Evolutionary conservation across 1,139 yeast species (phyloP), one percentile per base, ranked within the genome.

Genomic region (Petasospora fabianii): DNA sequence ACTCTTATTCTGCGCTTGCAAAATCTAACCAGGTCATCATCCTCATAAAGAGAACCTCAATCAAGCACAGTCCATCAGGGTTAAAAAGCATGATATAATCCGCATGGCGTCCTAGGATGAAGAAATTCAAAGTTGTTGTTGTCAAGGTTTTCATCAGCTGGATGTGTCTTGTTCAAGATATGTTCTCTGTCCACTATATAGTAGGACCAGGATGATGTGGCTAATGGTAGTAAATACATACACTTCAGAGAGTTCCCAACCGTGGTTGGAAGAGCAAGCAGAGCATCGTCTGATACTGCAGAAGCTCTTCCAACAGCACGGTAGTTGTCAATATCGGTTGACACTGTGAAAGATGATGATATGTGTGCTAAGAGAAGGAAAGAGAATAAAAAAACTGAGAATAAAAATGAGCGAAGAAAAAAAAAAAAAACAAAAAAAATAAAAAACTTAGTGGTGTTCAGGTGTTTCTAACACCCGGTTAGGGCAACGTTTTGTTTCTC

Each of bases 111-210:
- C 44, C 58, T 65, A 67, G 65, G 69, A 58, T 64, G 69, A 65
- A 65, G 69, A 65, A 65, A 65, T 65, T 64, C 69, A 63, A 53
- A 41, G 48, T 64, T 64, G 68, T 64, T 65, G 68, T 64, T 64
- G 64, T 62, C 58, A 54, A 42, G 57, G 51, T 55, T 62, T 53
- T 65, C 68, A 65, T 65, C 69, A 64, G 44, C 24, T 30, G 27
- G 32, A 36, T 20, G 6, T 15, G 27, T 29, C 31, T 22, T 34
- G 19, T 32, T 17, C 13, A 13, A 29, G 22, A 4, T 30, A 11
- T 21, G 10, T n/a, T n/a, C n/a, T n/a, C n/a, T n/a, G n/a, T n/a
- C n/a, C n/a, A n/a, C n/a, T n/a, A n/a, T n/a, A n/a, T n/a, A n/a
- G n/a, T n/a, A n/a, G 13, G 8, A 14, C 21, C 32, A 20, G 14